Evolutionary conservation across 2,329 filamentous ascomycete species (phyloP).

Genomic region (Corinectria fuckeliana): DNA sequence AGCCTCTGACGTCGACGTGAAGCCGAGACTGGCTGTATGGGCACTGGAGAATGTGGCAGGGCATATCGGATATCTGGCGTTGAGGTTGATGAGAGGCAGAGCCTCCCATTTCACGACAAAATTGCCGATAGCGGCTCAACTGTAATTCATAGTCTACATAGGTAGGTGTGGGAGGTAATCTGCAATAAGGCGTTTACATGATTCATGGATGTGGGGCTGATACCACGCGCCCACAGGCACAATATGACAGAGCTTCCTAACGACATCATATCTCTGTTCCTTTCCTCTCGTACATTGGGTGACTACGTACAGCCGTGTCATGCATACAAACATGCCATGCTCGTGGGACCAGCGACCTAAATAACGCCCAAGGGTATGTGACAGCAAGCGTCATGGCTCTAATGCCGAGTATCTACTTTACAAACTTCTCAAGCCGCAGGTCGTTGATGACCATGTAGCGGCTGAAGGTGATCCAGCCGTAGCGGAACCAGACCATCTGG

Average conservation of each 20-base stretch:
- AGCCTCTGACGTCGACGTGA: slow-evolving; percentile 27
- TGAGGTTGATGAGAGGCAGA: neutral
- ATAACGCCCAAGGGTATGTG: neutral
- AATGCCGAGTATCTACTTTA: neutral
- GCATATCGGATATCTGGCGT: neutral
- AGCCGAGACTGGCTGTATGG: neutral
- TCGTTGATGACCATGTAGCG: slow-evolving; percentile 98
- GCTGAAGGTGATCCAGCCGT: slow-evolving; percentile 90
- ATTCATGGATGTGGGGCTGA: neutral
- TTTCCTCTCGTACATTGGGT: neutral
- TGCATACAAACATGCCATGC: neutral
- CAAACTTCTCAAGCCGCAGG: slow-evolving; percentile 61
- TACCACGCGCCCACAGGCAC: neutral
- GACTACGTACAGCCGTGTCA: neutral
- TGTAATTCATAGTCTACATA: too few relatives aligned
- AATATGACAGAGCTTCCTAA: neutral
- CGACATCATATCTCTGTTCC: neutral
- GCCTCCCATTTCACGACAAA: neutral
- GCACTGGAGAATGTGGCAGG: neutral
- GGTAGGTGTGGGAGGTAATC: too few relatives aligned
- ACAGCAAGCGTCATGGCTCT: neutral
- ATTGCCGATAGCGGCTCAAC: neutral
- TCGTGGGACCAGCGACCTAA: neutral
- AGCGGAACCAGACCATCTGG: slow-evolving; percentile 99
- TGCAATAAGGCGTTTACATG: neutral